Percentiles rank a stretch among this genome's conserved stretches.
Conservation (phyloP, 2,329 filamentous ascomycete genomes). For the Aspergillus uvarum region DNA sequence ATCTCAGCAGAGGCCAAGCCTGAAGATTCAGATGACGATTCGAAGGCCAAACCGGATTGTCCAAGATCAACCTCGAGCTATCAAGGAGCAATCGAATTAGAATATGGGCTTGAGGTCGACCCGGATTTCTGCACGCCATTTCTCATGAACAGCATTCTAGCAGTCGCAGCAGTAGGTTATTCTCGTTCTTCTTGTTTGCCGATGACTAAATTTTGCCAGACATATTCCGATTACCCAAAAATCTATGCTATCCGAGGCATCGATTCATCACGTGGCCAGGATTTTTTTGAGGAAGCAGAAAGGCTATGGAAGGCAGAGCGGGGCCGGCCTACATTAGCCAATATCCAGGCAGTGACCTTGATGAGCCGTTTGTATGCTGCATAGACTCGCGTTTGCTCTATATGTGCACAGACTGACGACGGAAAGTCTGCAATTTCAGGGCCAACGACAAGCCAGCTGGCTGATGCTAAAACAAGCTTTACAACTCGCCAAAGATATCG, state of each 20-base stretch:
- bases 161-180: conserved; percentile 41
- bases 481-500: conserved; percentile 33
- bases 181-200: not conserved
- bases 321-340: conserved; percentile 32
- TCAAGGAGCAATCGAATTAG: not conserved
- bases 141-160: conserved; percentile 83
- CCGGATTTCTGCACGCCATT: conserved; percentile 78
- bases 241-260: conserved; percentile 30
- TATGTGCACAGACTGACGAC: conserved; percentile 17
- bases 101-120: conserved; percentile 31
- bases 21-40: not conserved
- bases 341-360: conserved; percentile 37
- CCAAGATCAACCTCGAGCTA: too few relatives aligned
- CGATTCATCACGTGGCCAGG: conserved; percentile 30
- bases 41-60: not conserved
- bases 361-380: conserved; percentile 34
- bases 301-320: conserved; percentile 38
- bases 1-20: not conserved
- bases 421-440: conserved; percentile 30
- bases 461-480: conserved; percentile 33
- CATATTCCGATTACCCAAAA: conserved; percentile 38
- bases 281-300: conserved; percentile 39
- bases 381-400: not conserved
- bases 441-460: conserved; percentile 30
- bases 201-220: conserved; percentile 24